These are phyloP conservation scores for Fraxinus angustifolia DNA, from an alignment of 305 asterid genomes.

Conservation along the genomic window DNA sequence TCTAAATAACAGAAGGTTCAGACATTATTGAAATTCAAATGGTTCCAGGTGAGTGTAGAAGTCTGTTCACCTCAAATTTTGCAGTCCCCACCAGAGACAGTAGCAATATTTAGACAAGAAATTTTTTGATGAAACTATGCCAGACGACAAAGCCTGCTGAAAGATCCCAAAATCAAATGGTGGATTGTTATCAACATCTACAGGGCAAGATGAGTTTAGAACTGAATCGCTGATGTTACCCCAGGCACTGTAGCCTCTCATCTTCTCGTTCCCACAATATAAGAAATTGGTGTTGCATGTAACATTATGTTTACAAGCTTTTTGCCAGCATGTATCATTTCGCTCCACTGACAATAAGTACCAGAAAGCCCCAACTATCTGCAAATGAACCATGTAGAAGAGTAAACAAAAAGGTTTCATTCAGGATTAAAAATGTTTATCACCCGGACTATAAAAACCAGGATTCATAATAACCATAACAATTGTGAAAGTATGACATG, in stretches of 20 bases:
- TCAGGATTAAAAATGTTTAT: conserved; percentile 16
- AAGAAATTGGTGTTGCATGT: conserved; percentile 56
- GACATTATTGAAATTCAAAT: background rate
- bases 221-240: conserved; percentile 47
- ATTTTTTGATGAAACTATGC: conserved; percentile 64
- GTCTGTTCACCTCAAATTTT: conserved; percentile 75
- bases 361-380: conserved; percentile 99
- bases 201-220: conserved; percentile 62
- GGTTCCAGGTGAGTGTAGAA: conserved; percentile 8
- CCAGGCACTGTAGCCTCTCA: conserved; percentile 57
- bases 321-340: conserved; percentile 91
- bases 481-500: background rate
- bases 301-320: conserved; percentile 54
- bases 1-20: conserved; percentile 5
- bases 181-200: conserved; percentile 42
- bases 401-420: conserved; percentile 2
- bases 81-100: conserved; percentile 99
- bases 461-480: background rate
- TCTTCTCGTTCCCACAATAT: conserved; percentile 77
- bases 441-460: background rate
- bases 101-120: conserved; percentile 81
- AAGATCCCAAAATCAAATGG: conserved; percentile 97
- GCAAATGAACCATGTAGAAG: conserved; percentile 31
- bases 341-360: conserved; percentile 92
- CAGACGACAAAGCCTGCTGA: conserved; percentile 78